phyloP scores from a whole-genome alignment of 495 filamentous ascomycete genomes.

The Penicillium malachiteum region DNA sequence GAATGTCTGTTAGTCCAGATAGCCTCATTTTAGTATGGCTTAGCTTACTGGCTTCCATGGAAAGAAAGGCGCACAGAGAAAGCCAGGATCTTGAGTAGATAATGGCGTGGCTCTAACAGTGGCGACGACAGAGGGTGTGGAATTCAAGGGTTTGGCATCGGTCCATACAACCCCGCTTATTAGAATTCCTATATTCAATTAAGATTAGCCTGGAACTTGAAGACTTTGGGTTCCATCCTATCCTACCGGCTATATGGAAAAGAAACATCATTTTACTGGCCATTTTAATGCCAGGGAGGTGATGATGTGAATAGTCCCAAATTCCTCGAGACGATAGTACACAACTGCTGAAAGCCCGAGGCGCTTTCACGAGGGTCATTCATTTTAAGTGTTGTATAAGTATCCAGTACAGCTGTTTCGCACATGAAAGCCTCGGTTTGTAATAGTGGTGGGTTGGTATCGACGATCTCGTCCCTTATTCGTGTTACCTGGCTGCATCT shows the following conservation, averaged over 20 bases:
- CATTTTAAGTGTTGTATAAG: constrained; percentile 1
- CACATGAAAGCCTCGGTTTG: constrained; percentile 12
- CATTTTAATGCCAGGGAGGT: constrained; percentile 9
- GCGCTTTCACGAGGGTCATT: neutral
- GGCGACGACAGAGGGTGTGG: constrained; percentile 6
- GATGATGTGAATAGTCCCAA: constrained; percentile 2
- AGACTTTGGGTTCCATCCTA: neutral
- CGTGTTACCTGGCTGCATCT: constrained; percentile 1
- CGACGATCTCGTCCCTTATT: neutral
- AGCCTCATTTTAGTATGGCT: neutral
- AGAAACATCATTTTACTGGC: neutral
- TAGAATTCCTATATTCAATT: neutral
- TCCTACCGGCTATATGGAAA: constrained; percentile 10
- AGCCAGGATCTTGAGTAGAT: neutral
- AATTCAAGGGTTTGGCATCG: constrained; percentile 10
- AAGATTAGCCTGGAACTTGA: neutral
- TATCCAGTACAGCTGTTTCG: neutral
- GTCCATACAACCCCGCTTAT: neutral
- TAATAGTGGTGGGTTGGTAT: neutral
- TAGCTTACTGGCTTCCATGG: constrained; percentile 17
- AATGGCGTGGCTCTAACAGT: constrained; percentile 5
- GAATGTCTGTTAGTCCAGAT: neutral
- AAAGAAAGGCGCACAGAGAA: constrained; percentile 8
- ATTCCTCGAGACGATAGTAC: neutral
- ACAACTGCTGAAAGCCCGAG: neutral